A percentile compares a stretch with the other conserved stretches of the same genome.
phyloP scores from a whole-genome alignment of 768 basidiomycete species.

The Leccinum rimulosum region DNA sequence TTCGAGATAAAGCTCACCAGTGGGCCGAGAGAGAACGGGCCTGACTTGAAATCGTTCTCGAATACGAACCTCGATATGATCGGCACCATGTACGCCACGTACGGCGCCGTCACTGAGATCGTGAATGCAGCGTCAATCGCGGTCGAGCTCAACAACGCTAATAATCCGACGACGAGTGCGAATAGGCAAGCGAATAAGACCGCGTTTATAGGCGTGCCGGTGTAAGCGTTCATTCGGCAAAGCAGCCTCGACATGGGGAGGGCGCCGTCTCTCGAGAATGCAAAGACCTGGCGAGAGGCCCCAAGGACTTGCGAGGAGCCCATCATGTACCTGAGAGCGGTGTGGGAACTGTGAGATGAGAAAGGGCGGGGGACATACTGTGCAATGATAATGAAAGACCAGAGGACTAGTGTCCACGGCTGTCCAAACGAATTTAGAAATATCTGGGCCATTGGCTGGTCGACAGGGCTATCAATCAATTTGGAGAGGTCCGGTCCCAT shows the following conservation, averaged over 20 bases:
- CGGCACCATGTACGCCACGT: neutral
- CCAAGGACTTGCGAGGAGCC: neutral
- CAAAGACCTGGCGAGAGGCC: neutral
- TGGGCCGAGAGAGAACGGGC: neutral
- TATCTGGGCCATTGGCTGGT: conserved; percentile 46
- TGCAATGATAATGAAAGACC: conserved; percentile 50
- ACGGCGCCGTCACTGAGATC: neutral
- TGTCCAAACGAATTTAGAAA: conserved; percentile 40
- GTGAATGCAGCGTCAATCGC: neutral
- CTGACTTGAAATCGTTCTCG: neutral
- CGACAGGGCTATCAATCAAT: conserved; percentile 29
- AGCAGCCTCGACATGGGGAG: neutral
- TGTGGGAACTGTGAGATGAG: neutral
- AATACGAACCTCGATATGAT: neutral
- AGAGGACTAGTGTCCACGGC: conserved; percentile 44
- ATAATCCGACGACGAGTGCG: neutral
- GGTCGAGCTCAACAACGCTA: neutral
- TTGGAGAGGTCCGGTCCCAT: conserved; percentile 49
- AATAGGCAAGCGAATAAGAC: neutral
- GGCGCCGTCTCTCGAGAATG: neutral
- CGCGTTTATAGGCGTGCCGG: neutral
- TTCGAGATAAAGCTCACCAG: neutral
- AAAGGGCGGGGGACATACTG: conserved; percentile 32
- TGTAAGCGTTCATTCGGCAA: neutral
- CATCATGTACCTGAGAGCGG: conserved; percentile 35